Percentiles rank a stretch among this genome's conserved stretches.
Conservation (phyloP, 179 eudicot species). For the Actinidia chinensis region DNA sequence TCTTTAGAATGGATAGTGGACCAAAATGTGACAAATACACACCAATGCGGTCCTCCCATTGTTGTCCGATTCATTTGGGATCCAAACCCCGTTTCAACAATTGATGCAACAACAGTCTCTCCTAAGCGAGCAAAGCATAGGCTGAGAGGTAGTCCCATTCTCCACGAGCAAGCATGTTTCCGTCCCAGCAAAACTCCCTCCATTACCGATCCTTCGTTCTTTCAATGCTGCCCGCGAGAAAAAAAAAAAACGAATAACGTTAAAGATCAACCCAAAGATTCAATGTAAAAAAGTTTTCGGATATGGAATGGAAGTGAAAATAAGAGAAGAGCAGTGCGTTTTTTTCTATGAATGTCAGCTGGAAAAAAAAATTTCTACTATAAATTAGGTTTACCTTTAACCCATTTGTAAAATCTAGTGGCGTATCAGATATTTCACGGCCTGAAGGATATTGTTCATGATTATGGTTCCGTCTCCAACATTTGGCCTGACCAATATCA, state of each 20-base stretch:
- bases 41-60: constrained; percentile 84
- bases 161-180: constrained; percentile 91
- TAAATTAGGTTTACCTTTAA: neutral
- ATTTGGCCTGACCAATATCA: constrained; percentile 78
- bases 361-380: too few relatives aligned
- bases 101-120: constrained; percentile 70
- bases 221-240: constrained; percentile 85
- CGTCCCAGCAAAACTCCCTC: constrained; percentile 65
- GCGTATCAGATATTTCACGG: constrained; percentile 8
- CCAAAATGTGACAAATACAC: constrained; percentile 16
- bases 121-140: constrained; percentile 79
- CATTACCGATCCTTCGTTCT: constrained; percentile 50
- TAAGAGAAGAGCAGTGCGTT: neutral
- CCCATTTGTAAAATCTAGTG: neutral
- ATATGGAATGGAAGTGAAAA: too few relatives aligned
- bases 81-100: constrained; percentile 79
- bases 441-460: constrained; percentile 91
- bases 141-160: constrained; percentile 79
- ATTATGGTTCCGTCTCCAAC: constrained; percentile 93
- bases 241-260: neutral
- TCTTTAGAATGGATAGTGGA: neutral
- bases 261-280: neutral
- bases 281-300: too few relatives aligned
- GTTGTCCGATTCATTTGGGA: constrained; percentile 87
- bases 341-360: too few relatives aligned